A percentile compares a stretch with the other conserved stretches of the same genome.
These are phyloP conservation scores for Saturnispora silvae DNA, from an alignment of 805 yeast species.

Conservation along the genomic window DNA sequence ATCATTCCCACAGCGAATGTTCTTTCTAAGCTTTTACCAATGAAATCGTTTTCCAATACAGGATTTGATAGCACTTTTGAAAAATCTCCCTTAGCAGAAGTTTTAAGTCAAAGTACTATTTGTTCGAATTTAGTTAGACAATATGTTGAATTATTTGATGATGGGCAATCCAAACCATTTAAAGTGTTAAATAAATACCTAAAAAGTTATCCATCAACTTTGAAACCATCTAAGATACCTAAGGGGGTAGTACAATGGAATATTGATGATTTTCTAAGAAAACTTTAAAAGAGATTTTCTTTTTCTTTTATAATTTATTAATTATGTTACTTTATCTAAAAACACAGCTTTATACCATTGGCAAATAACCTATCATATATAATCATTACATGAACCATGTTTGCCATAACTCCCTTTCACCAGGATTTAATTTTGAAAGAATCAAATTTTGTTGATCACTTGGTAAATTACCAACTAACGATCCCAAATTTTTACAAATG, in stretches of 20 bases:
- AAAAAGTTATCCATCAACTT: constrained; percentile 24
- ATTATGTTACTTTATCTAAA: too few species aligned
- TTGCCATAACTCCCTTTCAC: constrained; percentile 43
- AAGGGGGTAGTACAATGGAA: constrained; percentile 21
- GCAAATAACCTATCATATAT: too few species aligned
- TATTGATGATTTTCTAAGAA: constrained; percentile 9
- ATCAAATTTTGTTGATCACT: constrained; percentile 57
- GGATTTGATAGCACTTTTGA: constrained; percentile 2
- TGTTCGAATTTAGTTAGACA: constrained; percentile 23
- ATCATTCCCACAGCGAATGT: constrained; percentile 18
- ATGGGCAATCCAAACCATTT: constrained; percentile 22
- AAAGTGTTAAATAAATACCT: constrained; percentile 19
- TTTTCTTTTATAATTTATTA: too few species aligned
- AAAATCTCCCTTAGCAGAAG: constrained; percentile 8
- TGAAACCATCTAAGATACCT: constrained; percentile 25
- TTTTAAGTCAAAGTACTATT: constrained; percentile 19
- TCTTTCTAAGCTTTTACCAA: constrained; percentile 16
- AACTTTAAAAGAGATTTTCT: too few species aligned
- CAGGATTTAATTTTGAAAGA: constrained; percentile 51
- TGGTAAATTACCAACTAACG: constrained; percentile 53
- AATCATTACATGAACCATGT: constrained; percentile 20
- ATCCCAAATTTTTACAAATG: constrained; percentile 52
- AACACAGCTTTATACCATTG: too few species aligned
- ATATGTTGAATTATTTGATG: constrained; percentile 26
- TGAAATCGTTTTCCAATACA: constrained; percentile 1